phyloP scores from a whole-genome alignment of 1,284 basidiomycete genomes.

The Boletus smithii region DNA sequence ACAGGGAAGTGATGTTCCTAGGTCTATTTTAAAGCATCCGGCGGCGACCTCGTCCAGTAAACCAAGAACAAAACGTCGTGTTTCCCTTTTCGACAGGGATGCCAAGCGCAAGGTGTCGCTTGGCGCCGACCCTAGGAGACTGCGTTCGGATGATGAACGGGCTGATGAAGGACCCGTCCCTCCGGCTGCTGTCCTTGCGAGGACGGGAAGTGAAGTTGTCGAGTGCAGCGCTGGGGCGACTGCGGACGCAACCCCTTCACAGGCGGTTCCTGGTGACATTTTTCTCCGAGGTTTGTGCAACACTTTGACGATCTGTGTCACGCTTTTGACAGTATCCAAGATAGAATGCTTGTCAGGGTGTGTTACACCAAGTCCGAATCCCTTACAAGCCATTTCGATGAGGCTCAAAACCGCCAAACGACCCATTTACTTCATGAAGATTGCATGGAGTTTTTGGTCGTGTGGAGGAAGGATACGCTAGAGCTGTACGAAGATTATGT shows the following conservation, averaged over 20 bases:
- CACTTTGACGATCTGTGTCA: background rate
- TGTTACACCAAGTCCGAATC: slow-evolving; percentile 56
- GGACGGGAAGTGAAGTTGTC: slow-evolving; percentile 48
- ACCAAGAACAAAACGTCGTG: slow-evolving; percentile 11
- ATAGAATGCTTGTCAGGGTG: slow-evolving; percentile 81
- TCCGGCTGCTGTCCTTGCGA: slow-evolving; percentile 57
- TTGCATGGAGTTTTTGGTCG: slow-evolving; percentile 77
- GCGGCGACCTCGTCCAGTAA: slow-evolving; percentile 7
- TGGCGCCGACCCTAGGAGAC: background rate
- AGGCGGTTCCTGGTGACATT: slow-evolving; percentile 42
- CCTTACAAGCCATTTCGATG: slow-evolving; percentile 60
- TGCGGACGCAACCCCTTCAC: slow-evolving; percentile 22
- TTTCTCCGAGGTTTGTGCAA: slow-evolving; percentile 58
- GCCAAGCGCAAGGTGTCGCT: slow-evolving; percentile 11
- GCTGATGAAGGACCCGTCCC: slow-evolving; percentile 41
- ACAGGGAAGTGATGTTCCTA: slow-evolving; percentile 16
- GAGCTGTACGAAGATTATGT: slow-evolving; percentile 83
- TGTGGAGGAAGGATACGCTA: slow-evolving; percentile 68
- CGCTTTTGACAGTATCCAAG: slow-evolving; percentile 40
- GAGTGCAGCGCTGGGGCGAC: slow-evolving; percentile 63
- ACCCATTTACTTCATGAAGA: slow-evolving; percentile 62
- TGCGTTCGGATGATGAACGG: slow-evolving; percentile 32
- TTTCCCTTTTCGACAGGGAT: slow-evolving; percentile 18
- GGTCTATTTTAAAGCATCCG: slow-evolving; percentile 26
- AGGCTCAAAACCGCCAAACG: slow-evolving; percentile 59